Base-by-base conservation (phyloP, 2,329 filamentous ascomycete species). In the Exophiala oligosperma region DNA sequence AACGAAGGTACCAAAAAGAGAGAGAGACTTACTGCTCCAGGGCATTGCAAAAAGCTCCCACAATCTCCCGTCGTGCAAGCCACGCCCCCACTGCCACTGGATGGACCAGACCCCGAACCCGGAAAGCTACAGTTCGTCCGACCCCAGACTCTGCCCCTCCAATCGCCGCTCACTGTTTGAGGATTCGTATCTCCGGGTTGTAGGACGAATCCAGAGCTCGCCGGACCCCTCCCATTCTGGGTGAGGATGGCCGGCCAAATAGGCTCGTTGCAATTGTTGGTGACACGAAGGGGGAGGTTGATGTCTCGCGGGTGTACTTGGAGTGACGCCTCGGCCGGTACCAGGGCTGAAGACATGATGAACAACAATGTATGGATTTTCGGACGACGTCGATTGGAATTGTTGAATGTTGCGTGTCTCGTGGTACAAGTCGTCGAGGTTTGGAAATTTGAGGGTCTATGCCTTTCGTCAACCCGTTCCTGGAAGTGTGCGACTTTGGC, bases 101-200 rank as follows among this genome's bases (percentile, higher is more conserved):
- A 73, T 21, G 81, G 74, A n/a, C 73, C 77, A 52, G 80, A 84
- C 1, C 86, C 88, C 49, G 85, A 81, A 14, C 78, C 78, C 65
- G 87, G 84, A 71, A 92, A 91, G 40, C 83, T 89, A 75, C 91
- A 95, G 70, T 94, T 94, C 17, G 90, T 93, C 54, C 91, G 81
- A 11, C 86, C 91, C 91, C 90, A 94, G 28, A 94, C 79, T 54
- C 91, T 84, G 8, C 91, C 91, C 70, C 90, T 86, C 91, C 90
- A 95, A 65, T 91, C 84, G 50, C 82, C 77, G 9, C 85, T 83
- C 24, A 94, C 89, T 53, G 80, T 84, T 52, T 67, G 65, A 60
- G 92, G 76, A 43, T 81, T 81, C 60, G 73, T 82, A 54, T 80
- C 84, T 35, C 80, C 76, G 46, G 87, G 84, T 2, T 83, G 71